Evolutionary conservation across 345 rosid genomes (phyloP).

Genomic region (Orychophragmus violaceus): DNA sequence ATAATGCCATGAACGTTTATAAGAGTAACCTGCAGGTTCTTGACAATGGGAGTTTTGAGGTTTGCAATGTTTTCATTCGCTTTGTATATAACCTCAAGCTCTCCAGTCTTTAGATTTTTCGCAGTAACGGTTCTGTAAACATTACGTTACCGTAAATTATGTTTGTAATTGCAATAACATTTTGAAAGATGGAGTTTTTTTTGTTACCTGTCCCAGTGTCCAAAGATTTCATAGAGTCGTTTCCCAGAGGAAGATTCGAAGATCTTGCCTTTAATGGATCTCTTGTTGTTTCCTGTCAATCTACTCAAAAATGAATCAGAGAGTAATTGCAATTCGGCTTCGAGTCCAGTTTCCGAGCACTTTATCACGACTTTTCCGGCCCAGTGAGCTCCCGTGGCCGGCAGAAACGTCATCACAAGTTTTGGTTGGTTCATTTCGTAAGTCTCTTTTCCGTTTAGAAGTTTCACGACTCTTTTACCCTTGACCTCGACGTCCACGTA

Average conservation of each 20-base stretch:
- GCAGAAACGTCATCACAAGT: slow-evolving; percentile 52
- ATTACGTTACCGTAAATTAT: neutral
- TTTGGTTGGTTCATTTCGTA: slow-evolving; percentile 78
- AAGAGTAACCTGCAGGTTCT: slow-evolving; percentile 47
- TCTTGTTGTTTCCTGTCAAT: slow-evolving; percentile 35
- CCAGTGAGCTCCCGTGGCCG: slow-evolving; percentile 58
- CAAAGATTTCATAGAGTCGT: slow-evolving; percentile 45
- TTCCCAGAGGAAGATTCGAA: slow-evolving; percentile 37
- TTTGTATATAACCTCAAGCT: slow-evolving; percentile 45
- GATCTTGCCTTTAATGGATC: slow-evolving; percentile 65
- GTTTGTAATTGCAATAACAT: neutral
- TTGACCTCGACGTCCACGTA: slow-evolving; percentile 58
- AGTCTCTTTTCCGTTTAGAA: slow-evolving; percentile 48
- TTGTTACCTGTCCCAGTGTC: slow-evolving; percentile 76
- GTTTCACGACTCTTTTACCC: slow-evolving; percentile 62
- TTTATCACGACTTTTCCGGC: slow-evolving; percentile 48
- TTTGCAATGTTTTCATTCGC: slow-evolving; percentile 49
- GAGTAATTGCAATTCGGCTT: slow-evolving; percentile 55
- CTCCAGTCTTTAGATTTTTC: slow-evolving; percentile 49
- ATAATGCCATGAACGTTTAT: neutral
- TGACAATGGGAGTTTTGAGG: slow-evolving; percentile 54
- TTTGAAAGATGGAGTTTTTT: neutral
- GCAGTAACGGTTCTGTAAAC: slow-evolving; percentile 48
- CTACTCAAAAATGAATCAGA: slow-evolving; percentile 38
- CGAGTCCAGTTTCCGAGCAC: slow-evolving; percentile 59